These are phyloP conservation scores for Filosporella fistucella DNA, from an alignment of 495 filamentous ascomycete species.

Conservation along the genomic window DNA sequence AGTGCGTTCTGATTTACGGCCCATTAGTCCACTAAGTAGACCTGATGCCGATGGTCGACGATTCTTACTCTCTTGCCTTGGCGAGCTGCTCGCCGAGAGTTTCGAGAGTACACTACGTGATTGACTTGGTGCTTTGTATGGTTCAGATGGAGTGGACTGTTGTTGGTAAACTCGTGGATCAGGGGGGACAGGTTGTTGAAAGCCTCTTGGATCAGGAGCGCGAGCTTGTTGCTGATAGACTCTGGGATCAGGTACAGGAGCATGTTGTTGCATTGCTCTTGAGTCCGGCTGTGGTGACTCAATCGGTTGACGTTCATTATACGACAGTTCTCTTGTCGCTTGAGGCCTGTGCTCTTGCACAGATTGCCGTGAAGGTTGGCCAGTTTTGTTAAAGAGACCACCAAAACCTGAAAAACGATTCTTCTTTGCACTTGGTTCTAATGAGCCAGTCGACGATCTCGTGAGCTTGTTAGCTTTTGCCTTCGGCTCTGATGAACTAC, in stretches of 20 bases:
- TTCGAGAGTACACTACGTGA: not conserved
- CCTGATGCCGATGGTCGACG: slow-evolving; percentile 17
- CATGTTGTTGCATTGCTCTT: not conserved
- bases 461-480: slow-evolving; percentile 14
- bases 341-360: slow-evolving; percentile 5
- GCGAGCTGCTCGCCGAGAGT: not conserved
- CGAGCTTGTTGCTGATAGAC: not conserved
- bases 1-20: slow-evolving; percentile 6
- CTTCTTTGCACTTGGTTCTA: slow-evolving; percentile 34
- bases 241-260: not conserved
- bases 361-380: not conserved
- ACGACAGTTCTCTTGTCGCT: slow-evolving; percentile 18
- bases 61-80: slow-evolving; percentile 4
- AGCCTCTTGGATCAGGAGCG: no score
- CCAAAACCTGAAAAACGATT: slow-evolving; percentile 42
- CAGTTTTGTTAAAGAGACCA: slow-evolving; percentile 18
- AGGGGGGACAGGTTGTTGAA: no score
- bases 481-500: not conserved
- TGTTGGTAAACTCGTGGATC: no score
- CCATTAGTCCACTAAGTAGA: slow-evolving; percentile 20
- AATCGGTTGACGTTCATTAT: slow-evolving; percentile 17
- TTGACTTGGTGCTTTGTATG: slow-evolving; percentile 19
- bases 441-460: slow-evolving; percentile 8
- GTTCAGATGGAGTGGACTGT: not conserved
- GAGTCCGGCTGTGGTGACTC: slow-evolving; percentile 14